A percentile compares a stretch with the other conserved stretches of the same genome.
phyloP scores from a whole-genome alignment of 148 eudicot species.

The Cornus suecica region DNA sequence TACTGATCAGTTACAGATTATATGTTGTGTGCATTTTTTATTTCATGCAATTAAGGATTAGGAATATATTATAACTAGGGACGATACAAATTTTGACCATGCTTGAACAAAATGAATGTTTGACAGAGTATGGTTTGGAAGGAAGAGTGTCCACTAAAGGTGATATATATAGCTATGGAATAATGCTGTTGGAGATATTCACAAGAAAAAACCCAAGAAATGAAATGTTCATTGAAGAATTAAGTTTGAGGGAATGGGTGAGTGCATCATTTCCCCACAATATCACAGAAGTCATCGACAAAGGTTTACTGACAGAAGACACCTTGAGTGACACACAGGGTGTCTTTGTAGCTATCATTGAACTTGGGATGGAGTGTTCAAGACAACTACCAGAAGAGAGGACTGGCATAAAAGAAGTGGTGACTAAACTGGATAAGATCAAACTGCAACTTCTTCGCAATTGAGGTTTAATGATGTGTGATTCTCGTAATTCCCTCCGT shows the following conservation, averaged over 20 bases:
- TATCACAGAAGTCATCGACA: background rate
- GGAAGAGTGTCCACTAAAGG: no score
- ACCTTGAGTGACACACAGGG: background rate
- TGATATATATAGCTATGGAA: slow-evolving; percentile 32
- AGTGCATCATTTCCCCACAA: slow-evolving; percentile 38
- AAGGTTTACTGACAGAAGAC: background rate
- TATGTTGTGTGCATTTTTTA: no score
- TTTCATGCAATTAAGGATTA: no score
- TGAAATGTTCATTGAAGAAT: slow-evolving; percentile 25
- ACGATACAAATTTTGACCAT: background rate
- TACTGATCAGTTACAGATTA: no score
- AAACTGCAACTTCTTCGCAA: background rate
- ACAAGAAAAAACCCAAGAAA: slow-evolving; percentile 28
- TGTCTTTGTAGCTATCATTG: slow-evolving; percentile 9
- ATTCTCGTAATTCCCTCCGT: no score
- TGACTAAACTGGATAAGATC: slow-evolving; percentile 13
- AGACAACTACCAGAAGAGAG: slow-evolving; percentile 8
- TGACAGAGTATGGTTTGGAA: no score
- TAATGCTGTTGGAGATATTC: slow-evolving; percentile 25
- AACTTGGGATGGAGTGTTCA: slow-evolving; percentile 6
- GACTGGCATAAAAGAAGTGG: slow-evolving; percentile 2
- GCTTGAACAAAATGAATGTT: no score
- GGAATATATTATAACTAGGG: no score
- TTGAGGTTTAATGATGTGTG: no score
- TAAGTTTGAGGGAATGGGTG: slow-evolving; percentile 17